Evolutionary conservation across 257 asterid species (phyloP).

Genomic region (Agastache rugosa): DNA sequence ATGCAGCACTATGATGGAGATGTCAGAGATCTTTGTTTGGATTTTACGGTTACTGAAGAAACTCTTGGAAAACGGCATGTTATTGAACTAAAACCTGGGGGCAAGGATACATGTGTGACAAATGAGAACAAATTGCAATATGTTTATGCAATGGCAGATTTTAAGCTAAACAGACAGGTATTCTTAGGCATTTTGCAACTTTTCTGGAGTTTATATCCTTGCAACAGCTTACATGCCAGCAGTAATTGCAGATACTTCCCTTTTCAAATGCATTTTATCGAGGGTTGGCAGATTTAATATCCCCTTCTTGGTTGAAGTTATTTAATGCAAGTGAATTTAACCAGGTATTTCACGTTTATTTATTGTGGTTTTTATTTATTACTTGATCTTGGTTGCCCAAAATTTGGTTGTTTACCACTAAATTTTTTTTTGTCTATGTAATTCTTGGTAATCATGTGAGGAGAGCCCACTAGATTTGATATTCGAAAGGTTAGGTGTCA

Average conservation of each 20-base stretch:
- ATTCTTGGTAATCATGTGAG: constrained; percentile 20
- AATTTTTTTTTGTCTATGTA: constrained; percentile 26
- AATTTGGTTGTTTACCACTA: neutral
- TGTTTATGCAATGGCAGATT: constrained; percentile 95
- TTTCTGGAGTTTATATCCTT: constrained; percentile 30
- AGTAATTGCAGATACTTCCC: constrained; percentile 79
- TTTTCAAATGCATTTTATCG: constrained; percentile 94
- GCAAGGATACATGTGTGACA: constrained; percentile 77
- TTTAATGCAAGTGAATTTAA: constrained; percentile 94
- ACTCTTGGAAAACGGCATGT: constrained; percentile 73
- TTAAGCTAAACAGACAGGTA: constrained; percentile 96
- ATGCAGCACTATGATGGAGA: constrained; percentile 95
- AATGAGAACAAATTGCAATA: constrained; percentile 96
- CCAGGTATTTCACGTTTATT: constrained; percentile 65
- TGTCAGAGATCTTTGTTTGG: constrained; percentile 76
- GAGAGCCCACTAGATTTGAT: constrained; percentile 12
- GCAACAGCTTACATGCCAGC: constrained; percentile 39
- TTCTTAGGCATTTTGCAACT: constrained; percentile 31
- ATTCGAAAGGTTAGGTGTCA: neutral
- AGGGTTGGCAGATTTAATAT: constrained; percentile 89
- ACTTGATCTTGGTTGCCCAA: constrained; percentile 5
- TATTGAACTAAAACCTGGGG: constrained; percentile 93
- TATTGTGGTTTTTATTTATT: constrained; percentile 30
- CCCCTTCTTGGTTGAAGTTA: constrained; percentile 95
- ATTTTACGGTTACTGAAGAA: constrained; percentile 96